Percentiles rank a stretch among this genome's conserved stretches.
Evolutionary conservation across 2,329 filamentous ascomycete species (phyloP).

Genomic region (Stachybotrys echinatus): DNA sequence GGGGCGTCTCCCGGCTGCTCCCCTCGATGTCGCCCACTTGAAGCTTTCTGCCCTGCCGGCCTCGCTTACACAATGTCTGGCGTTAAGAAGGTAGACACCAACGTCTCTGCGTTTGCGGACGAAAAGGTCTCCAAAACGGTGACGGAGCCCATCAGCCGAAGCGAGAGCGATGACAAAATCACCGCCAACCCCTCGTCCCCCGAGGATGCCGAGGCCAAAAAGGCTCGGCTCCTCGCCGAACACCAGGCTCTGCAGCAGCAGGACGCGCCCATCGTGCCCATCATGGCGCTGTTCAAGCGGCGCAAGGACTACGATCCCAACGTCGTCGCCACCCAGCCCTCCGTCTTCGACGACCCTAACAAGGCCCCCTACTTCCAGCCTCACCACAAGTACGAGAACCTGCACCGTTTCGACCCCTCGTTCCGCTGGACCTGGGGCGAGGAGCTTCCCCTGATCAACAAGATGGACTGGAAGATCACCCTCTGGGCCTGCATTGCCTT

Average conservation of each 20-base stretch:
- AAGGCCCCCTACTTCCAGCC: constrained; percentile 27
- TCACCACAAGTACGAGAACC: constrained; percentile 25
- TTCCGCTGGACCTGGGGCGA: constrained; percentile 31
- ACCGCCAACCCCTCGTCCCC: background rate
- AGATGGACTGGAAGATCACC: constrained; percentile 46
- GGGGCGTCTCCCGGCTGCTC: no score
- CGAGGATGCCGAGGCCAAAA: background rate
- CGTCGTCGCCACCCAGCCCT: constrained; percentile 30
- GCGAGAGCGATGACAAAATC: background rate
- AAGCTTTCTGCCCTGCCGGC: no score
- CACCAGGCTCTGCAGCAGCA: constrained; percentile 1
- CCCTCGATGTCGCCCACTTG: no score
- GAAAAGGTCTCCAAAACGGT: background rate
- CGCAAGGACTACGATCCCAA: constrained; percentile 2
- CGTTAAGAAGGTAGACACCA: background rate
- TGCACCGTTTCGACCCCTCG: constrained; percentile 29
- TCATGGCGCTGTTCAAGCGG: background rate
- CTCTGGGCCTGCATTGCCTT: constrained; percentile 48
- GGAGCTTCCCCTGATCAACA: constrained; percentile 22
- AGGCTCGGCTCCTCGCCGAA: background rate
- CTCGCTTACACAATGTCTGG: background rate
- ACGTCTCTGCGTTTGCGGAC: background rate
- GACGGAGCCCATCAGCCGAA: background rate
- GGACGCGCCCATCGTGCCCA: constrained; percentile 1
- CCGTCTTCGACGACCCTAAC: constrained; percentile 38